Conservation (phyloP, 305 asterid genomes). For the Rubia balearica region DNA sequence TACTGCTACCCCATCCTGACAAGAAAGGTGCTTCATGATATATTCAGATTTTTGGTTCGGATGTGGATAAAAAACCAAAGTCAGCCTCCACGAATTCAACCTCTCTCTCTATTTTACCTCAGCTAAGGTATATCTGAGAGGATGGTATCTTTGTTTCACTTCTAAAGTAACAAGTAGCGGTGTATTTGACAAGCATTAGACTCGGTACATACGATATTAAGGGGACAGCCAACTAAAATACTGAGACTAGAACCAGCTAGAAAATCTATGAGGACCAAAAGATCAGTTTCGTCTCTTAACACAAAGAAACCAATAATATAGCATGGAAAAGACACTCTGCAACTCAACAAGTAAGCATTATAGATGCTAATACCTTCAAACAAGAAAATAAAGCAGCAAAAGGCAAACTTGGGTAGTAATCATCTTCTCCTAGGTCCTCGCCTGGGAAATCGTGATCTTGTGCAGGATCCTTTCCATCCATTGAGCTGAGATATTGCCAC, state of each 20-base stretch:
- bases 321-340: not conserved
- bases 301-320: not conserved
- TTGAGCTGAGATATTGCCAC: constrained; percentile 64
- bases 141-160: not conserved
- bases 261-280: not conserved
- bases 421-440: constrained; percentile 79
- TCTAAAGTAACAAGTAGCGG: not conserved
- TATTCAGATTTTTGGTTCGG: not conserved
- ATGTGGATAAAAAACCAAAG: not conserved
- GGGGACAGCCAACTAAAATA: not conserved
- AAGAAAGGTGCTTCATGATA: not conserved
- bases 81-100: not conserved
- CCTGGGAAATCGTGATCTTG: constrained; percentile 49
- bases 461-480: constrained; percentile 39
- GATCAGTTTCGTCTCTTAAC: not conserved
- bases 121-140: not conserved
- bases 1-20: not conserved
- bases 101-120: not conserved
- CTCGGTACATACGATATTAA: not conserved
- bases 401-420: constrained; percentile 86
- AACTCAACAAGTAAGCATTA: not conserved
- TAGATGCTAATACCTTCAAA: constrained; percentile 53
- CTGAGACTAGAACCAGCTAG: not conserved
- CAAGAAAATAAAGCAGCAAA: constrained; percentile 92
- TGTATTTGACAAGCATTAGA: not conserved